phyloP scores from a whole-genome alignment of 23 red algal species.

The Gracilaria domingensis region DNA sequence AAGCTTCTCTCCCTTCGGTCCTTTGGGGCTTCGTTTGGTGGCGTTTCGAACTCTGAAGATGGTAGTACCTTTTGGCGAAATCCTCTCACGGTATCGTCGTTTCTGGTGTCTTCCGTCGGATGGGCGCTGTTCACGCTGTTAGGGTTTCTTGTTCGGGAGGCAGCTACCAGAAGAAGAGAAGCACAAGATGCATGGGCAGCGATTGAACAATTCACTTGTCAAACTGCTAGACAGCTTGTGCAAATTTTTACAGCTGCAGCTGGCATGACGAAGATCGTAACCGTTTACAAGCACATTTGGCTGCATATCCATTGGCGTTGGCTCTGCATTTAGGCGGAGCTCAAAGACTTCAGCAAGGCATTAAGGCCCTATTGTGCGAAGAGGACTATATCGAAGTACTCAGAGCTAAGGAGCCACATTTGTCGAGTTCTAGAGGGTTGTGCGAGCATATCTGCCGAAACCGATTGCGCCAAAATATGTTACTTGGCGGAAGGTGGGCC shows the following conservation, averaged over 20 bases:
- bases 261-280: slow-evolving; percentile 42
- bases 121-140: slow-evolving; percentile 59
- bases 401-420: too few relatives aligned
- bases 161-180: slow-evolving; percentile 6
- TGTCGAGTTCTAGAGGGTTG: slow-evolving; percentile 9
- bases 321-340: not conserved
- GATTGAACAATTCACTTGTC: slow-evolving; percentile 8
- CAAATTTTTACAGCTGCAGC: not conserved
- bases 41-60: too few relatives aligned
- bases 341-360: too few relatives aligned
- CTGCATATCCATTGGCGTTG: slow-evolving; percentile 28
- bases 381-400: too few relatives aligned
- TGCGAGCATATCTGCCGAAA: slow-evolving; percentile 23
- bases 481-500: too few relatives aligned
- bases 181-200: not conserved
- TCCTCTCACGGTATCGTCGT: not conserved
- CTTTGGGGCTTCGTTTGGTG: too few relatives aligned
- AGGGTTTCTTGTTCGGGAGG: slow-evolving; percentile 48
- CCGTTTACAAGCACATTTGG: slow-evolving; percentile 23
- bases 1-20: too few relatives aligned
- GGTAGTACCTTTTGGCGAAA: slow-evolving; percentile 26
- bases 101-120: slow-evolving; percentile 6
- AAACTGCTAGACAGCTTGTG: not conserved
- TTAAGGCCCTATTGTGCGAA: too few relatives aligned
- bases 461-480: too few relatives aligned